Evolutionary conservation across 2,329 filamentous ascomycete genomes (phyloP).

Genomic region (Ilyonectria mors-panacis): DNA sequence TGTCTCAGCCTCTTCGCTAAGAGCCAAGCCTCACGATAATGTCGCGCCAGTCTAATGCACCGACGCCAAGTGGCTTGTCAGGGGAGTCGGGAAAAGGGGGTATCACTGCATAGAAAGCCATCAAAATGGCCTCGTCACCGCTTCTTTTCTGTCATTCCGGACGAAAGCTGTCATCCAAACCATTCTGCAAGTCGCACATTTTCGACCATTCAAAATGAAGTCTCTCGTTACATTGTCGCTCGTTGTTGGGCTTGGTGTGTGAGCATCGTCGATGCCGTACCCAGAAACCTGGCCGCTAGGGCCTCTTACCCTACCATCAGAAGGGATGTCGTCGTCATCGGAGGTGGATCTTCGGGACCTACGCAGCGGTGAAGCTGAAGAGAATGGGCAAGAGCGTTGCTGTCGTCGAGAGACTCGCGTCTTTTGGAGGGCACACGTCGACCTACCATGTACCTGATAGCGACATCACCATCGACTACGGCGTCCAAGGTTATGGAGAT

Average conservation of each 20-base stretch:
- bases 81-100: slow-evolving; percentile 25
- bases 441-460: slow-evolving; percentile 35
- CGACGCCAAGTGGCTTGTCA: not conserved
- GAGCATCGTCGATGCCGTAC: slow-evolving; percentile 26
- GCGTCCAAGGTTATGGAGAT: slow-evolving; percentile 38
- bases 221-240: slow-evolving; percentile 39
- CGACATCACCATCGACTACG: slow-evolving; percentile 38
- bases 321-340: slow-evolving; percentile 37
- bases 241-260: slow-evolving; percentile 27
- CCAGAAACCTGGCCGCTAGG: slow-evolving; percentile 5
- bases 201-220: slow-evolving; percentile 36
- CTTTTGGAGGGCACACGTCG: slow-evolving; percentile 38
- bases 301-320: slow-evolving; percentile 15
- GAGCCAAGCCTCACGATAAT: slow-evolving; percentile 22
- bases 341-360: slow-evolving; percentile 38
- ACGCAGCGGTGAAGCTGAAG: slow-evolving; percentile 37
- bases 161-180: slow-evolving; percentile 13
- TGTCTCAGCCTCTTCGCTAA: slow-evolving; percentile 23
- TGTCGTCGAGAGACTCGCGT: slow-evolving; percentile 29
- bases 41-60: slow-evolving; percentile 15
- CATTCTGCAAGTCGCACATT: slow-evolving; percentile 25
- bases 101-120: slow-evolving; percentile 38
- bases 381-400: slow-evolving; percentile 38
- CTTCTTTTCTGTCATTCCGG: slow-evolving; percentile 10
- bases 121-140: slow-evolving; percentile 38